Evolutionary conservation across 2,329 filamentous ascomycete genomes (phyloP).

Genomic region (Bipolaris gigantea): DNA sequence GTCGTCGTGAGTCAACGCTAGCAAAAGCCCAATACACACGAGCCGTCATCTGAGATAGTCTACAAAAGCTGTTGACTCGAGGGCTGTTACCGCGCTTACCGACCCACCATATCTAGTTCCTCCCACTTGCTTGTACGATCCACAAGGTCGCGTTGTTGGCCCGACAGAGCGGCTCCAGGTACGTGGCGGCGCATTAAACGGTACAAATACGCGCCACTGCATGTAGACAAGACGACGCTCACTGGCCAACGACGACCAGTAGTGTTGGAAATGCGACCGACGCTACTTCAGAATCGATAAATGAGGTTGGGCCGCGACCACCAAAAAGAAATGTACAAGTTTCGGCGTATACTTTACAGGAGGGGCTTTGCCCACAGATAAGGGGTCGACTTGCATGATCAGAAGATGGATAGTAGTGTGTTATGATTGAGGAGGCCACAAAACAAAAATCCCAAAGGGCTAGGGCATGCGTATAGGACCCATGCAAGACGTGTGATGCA

Average conservation of each 20-base stretch:
- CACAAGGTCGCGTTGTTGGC: neutral
- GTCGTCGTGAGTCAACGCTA: neutral
- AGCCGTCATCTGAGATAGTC: neutral
- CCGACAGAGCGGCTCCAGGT: conserved; percentile 13
- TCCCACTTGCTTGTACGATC: neutral
- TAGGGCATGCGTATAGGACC: neutral
- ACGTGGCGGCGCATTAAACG: conserved; percentile 22
- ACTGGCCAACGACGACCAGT: conserved; percentile 1
- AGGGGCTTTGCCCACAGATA: neutral
- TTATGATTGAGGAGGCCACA: neutral
- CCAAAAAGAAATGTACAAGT: neutral
- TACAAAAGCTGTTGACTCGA: neutral
- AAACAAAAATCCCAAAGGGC: neutral
- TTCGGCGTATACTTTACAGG: neutral
- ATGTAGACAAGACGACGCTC: neutral
- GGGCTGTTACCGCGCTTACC: conserved; percentile 2
- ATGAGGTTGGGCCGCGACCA: conserved; percentile 11
- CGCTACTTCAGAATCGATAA: conserved; percentile 3
- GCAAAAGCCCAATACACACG: neutral
- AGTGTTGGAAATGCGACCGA: neutral
- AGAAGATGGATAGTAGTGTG: neutral
- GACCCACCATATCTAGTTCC: neutral
- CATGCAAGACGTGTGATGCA: neutral
- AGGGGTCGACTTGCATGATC: neutral
- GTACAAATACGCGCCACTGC: conserved; percentile 8